Evolutionary conservation across 768 basidiomycete genomes (phyloP).

Genomic region (Termitomyces eurrhizus): DNA sequence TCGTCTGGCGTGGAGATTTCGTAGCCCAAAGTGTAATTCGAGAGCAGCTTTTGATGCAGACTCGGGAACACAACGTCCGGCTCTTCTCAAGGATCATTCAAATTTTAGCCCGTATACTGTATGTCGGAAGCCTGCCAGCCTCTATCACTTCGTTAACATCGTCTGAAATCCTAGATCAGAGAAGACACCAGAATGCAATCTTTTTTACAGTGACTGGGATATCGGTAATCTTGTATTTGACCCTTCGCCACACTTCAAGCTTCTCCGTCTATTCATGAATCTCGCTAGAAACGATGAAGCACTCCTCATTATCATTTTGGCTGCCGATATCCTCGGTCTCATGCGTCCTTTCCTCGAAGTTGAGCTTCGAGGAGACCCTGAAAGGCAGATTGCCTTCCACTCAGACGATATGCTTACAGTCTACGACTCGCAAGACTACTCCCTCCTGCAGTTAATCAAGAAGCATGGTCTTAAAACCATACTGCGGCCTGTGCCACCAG

Average conservation of each 20-base stretch:
- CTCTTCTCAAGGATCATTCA: conserved; percentile 6
- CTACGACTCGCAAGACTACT: conserved; percentile 4
- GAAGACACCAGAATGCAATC: background rate
- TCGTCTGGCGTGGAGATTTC: background rate
- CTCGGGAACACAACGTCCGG: background rate
- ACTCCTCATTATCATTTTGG: conserved; percentile 3
- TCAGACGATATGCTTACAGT: conserved; percentile 4
- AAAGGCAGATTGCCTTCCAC: conserved; percentile 5
- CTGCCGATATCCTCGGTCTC: conserved; percentile 12
- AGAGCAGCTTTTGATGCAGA: background rate
- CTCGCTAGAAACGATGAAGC: background rate
- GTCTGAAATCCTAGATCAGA: background rate
- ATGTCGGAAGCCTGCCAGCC: background rate
- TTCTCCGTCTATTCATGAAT: conserved; percentile 4
- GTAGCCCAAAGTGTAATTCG: background rate
- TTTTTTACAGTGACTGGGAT: conserved; percentile 4
- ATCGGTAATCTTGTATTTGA: background rate
- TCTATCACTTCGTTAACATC: background rate
- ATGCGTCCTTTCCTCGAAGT: conserved; percentile 9
- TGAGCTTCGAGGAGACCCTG: conserved; percentile 1
- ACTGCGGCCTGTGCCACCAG: background rate
- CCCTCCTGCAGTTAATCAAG: conserved; percentile 7
- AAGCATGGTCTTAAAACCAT: background rate
- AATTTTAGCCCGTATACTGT: conserved; percentile 3
- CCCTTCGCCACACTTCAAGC: background rate